Conservation (phyloP, 148 eudicot species). For the Nepenthes mirabilis region DNA sequence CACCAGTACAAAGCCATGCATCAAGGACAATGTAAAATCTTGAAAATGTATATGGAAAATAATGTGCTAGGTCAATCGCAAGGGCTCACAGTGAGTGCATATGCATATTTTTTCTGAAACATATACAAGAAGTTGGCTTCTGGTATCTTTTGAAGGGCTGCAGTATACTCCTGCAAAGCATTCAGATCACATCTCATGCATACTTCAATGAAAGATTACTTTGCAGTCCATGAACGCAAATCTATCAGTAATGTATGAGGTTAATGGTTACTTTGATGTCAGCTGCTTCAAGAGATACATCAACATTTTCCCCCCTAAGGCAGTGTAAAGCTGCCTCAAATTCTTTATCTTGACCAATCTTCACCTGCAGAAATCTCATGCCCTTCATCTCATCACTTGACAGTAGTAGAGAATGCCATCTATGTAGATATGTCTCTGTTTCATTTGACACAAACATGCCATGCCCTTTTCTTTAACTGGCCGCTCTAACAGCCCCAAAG, state of each 20-base stretch:
- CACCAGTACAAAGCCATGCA: not conserved
- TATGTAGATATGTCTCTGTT: not conserved
- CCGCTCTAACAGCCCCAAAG: too few relatives aligned
- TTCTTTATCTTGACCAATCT: slow-evolving; percentile 31
- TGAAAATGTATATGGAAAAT: not conserved
- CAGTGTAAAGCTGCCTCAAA: slow-evolving; percentile 25
- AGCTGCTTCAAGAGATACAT: slow-evolving; percentile 49
- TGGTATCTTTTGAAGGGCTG: slow-evolving; percentile 12
- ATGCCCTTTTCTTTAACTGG: not conserved
- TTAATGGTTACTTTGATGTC: slow-evolving; percentile 39
- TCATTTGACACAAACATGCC: not conserved
- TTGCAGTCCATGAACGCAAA: not conserved
- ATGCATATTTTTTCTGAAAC: slow-evolving; percentile 25
- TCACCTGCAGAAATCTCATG: slow-evolving; percentile 26
- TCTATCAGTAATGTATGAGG: not conserved
- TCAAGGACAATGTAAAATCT: not conserved
- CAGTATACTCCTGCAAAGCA: slow-evolving; percentile 16
- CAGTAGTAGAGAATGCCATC: not conserved
- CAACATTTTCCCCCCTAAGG: slow-evolving; percentile 44
- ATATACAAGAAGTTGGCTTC: slow-evolving; percentile 13
- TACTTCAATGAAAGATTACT: not conserved
- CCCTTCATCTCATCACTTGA: not conserved
- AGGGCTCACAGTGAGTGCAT: slow-evolving; percentile 26
- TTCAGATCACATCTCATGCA: not conserved
- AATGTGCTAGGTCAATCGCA: not conserved